These are phyloP conservation scores for Syncephalastrum monosporum DNA, from an alignment of 371 early-diverging fungal species.

Conservation along the genomic window DNA sequence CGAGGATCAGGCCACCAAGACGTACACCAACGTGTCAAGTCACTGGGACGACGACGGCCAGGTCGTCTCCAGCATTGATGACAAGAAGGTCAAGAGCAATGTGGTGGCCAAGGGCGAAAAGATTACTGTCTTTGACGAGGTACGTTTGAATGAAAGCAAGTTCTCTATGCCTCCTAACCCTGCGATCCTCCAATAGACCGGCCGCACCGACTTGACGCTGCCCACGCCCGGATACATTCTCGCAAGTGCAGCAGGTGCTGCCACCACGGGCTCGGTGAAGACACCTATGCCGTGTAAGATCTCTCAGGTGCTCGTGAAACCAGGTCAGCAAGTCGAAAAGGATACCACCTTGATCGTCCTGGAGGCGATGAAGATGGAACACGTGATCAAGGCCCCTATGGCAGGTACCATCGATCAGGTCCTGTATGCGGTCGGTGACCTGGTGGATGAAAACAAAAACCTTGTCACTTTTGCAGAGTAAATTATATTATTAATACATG, in stretches of 20 bases:
- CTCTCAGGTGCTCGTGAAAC: conserved; percentile 77
- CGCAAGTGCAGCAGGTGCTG: conserved; percentile 41
- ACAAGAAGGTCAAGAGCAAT: conserved; percentile 53
- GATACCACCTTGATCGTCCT: conserved; percentile 82
- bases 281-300: conserved; percentile 98
- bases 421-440: conserved; percentile 79
- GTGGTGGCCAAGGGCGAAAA: conserved; percentile 61
- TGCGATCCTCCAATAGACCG: conserved; percentile 27
- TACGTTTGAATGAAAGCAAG: conserved; percentile 5
- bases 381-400: conserved; percentile 84
- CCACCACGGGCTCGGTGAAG: conserved; percentile 69
- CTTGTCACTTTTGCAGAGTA: conserved; percentile 71
- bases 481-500: too few species aligned
- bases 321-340: conserved; percentile 84
- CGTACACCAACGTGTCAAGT: conserved; percentile 26
- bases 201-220: conserved; percentile 58
- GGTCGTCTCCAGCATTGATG: conserved; percentile 60
- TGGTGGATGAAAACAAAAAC: conserved; percentile 86
- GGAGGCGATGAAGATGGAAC: conserved; percentile 99
- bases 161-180: not conserved
- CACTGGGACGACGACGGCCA: conserved; percentile 42
- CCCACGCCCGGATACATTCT: conserved; percentile 61
- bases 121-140: conserved; percentile 69
- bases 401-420: conserved; percentile 77
- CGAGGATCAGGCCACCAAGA: conserved; percentile 21